A percentile compares a stretch with the other conserved stretches of the same genome.
Conservation (phyloP, 805 yeast species). For the Candida yuanshanica region DNA sequence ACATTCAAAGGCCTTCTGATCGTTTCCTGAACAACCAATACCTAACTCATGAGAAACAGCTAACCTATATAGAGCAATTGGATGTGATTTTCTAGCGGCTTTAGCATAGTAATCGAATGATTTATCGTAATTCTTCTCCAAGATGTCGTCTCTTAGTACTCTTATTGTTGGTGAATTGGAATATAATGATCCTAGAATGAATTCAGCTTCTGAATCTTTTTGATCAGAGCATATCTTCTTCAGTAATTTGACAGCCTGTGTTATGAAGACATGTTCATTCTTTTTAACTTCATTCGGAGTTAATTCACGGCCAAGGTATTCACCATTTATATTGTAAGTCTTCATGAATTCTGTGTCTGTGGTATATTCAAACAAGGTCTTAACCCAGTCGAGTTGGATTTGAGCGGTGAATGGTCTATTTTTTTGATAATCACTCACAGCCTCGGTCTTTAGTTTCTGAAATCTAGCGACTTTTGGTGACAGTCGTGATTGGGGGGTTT, state of each 20-base stretch:
- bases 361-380: slow-evolving; percentile 43
- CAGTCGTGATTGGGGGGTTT: not conserved
- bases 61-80: slow-evolving; percentile 59
- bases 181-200: slow-evolving; percentile 56
- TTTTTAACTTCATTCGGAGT: slow-evolving; percentile 39
- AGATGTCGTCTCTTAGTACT: slow-evolving; percentile 40
- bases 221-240: slow-evolving; percentile 47
- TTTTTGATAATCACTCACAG: slow-evolving; percentile 29
- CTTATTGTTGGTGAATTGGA: slow-evolving; percentile 43
- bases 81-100: slow-evolving; percentile 53
- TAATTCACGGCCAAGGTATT: slow-evolving; percentile 32
- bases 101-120: slow-evolving; percentile 57
- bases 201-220: slow-evolving; percentile 51
- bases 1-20: slow-evolving; percentile 43
- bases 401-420: slow-evolving; percentile 35
- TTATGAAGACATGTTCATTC: slow-evolving; percentile 49
- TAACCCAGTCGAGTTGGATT: slow-evolving; percentile 62
- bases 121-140: slow-evolving; percentile 49
- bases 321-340: slow-evolving; percentile 43
- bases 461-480: slow-evolving; percentile 18
- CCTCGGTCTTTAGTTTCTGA: slow-evolving; percentile 24
- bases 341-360: slow-evolving; percentile 36
- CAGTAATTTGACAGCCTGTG: slow-evolving; percentile 53
- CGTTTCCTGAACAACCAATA: slow-evolving; percentile 42
- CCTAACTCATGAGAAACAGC: slow-evolving; percentile 71